Percentiles rank a stretch among this genome's conserved stretches.
Evolutionary conservation across 495 filamentous ascomycete genomes (phyloP).

Genomic region (Aspergillus saccharolyticus): DNA sequence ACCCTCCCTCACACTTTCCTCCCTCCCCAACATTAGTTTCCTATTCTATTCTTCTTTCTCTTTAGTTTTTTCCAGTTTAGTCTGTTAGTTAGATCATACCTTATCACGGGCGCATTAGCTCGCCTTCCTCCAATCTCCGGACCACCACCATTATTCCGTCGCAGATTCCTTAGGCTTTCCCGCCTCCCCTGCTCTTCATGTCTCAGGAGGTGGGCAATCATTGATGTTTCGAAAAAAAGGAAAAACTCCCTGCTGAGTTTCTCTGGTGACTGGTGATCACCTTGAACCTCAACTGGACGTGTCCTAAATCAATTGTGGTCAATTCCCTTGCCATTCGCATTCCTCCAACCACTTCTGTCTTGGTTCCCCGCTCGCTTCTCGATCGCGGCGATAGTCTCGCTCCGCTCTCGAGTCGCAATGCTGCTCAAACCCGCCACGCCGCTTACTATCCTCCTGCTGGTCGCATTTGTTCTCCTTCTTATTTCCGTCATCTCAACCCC

Average conservation of each 20-base stretch:
- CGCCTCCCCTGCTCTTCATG: not conserved
- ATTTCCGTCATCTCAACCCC: slow-evolving; percentile 91
- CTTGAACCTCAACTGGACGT: not conserved
- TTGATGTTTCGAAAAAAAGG: slow-evolving; percentile 14
- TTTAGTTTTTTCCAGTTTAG: slow-evolving; percentile 1
- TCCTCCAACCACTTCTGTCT: slow-evolving; percentile 8
- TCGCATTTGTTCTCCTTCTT: slow-evolving; percentile 79
- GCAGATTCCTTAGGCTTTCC: not conserved
- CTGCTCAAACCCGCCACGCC: slow-evolving; percentile 90
- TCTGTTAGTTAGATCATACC: slow-evolving; percentile 1
- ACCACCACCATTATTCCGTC: slow-evolving; percentile 1
- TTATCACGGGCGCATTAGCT: not conserved
- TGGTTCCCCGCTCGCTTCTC: slow-evolving; percentile 4
- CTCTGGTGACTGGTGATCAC: not conserved
- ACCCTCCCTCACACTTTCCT: slow-evolving; percentile 1
- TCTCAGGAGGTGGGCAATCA: slow-evolving; percentile 5
- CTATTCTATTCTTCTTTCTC: slow-evolving; percentile 1
- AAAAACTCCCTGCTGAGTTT: not conserved
- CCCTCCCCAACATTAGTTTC: not conserved
- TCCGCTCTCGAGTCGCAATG: slow-evolving; percentile 30
- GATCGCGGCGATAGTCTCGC: slow-evolving; percentile 12
- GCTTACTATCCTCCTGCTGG: slow-evolving; percentile 75
- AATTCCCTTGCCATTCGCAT: slow-evolving; percentile 6
- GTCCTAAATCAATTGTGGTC: not conserved
- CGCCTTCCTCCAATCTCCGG: not conserved